Percentiles rank a stretch among this genome's conserved stretches.
Evolutionary conservation across 257 asterid species (phyloP).

Genomic region (Solanum megistacrolobum): DNA sequence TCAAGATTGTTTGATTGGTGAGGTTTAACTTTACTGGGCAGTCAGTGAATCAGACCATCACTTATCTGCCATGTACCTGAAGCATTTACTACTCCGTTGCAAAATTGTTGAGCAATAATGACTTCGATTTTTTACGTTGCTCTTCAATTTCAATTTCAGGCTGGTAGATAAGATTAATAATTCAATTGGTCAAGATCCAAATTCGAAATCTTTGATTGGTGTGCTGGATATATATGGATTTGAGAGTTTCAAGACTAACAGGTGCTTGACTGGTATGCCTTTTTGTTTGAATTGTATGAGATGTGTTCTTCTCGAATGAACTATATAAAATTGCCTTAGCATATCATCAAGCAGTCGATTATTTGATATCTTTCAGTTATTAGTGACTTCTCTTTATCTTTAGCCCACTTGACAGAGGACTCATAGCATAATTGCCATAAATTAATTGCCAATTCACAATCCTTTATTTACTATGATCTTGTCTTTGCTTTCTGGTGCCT

Average conservation of each 20-base stretch:
- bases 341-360: neutral
- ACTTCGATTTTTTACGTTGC: neutral
- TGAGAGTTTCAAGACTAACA: constrained; percentile 92
- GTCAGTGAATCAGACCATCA: neutral
- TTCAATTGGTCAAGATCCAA: constrained; percentile 73
- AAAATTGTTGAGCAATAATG: neutral
- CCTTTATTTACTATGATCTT: neutral
- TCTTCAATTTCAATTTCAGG: constrained; percentile 31
- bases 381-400: neutral
- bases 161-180: constrained; percentile 66
- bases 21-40: neutral
- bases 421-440: neutral
- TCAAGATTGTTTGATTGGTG: constrained; percentile 20
- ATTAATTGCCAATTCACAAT: neutral
- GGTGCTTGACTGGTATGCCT: constrained; percentile 80
- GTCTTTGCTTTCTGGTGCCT: neutral
- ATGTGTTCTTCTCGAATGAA: constrained; percentile 7
- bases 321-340: neutral
- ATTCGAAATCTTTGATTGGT: constrained; percentile 58
- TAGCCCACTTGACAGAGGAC: neutral
- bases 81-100: neutral
- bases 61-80: neutral
- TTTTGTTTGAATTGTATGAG: constrained; percentile 36
- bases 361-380: neutral
- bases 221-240: constrained; percentile 85